These are phyloP conservation scores for Uronychia binucleata DNA, from an alignment of 73 alveolate species.

Conservation along the genomic window DNA sequence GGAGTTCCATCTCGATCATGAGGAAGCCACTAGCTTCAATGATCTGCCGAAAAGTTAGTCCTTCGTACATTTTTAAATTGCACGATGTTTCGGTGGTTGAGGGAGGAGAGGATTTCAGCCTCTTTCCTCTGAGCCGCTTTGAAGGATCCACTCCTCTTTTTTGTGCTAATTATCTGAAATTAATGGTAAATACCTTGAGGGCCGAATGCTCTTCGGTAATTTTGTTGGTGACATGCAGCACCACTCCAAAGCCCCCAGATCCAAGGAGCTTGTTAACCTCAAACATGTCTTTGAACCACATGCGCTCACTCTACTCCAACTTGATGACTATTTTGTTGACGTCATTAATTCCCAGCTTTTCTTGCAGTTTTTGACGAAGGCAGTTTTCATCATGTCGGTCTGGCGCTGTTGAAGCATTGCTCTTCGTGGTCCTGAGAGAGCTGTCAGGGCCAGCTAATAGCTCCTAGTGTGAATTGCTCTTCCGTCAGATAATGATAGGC, in stretches of 20 bases:
- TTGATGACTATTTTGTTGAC: too few species aligned
- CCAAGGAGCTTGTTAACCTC: background rate
- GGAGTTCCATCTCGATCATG: constrained; percentile 57
- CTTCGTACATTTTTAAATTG: background rate
- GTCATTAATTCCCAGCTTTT: too few species aligned
- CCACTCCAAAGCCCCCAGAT: background rate
- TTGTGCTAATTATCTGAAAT: background rate
- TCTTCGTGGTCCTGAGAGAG: too few species aligned
- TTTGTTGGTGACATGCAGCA: background rate
- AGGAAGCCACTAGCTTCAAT: background rate
- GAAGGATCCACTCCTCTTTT: background rate
- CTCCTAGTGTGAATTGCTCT: too few species aligned
- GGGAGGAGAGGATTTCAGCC: background rate
- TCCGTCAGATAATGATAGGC: too few species aligned
- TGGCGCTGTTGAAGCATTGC: too few species aligned
- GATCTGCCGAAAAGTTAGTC: background rate
- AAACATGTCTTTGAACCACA: background rate
- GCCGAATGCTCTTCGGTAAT: background rate
- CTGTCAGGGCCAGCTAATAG: too few species aligned
- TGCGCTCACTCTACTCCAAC: too few species aligned
- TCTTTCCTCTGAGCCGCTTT: background rate
- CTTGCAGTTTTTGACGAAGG: too few species aligned
- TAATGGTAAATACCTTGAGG: background rate
- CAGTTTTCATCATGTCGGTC: too few species aligned
- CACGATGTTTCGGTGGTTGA: background rate